phyloP scores from a whole-genome alignment of 2,329 filamentous ascomycete species.

The Cercospora sp. region DNA sequence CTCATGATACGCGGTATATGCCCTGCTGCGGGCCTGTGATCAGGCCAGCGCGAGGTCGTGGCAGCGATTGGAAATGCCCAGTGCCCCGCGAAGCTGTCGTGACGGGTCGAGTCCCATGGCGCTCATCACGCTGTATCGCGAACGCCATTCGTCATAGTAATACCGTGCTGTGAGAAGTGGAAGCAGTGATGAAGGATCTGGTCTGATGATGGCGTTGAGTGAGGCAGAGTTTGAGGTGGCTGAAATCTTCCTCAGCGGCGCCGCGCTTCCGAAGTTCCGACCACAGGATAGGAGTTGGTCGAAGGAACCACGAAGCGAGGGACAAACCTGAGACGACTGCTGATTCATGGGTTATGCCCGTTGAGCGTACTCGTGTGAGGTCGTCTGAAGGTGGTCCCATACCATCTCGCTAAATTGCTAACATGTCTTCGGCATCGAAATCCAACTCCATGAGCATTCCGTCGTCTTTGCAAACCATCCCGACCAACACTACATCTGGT shows the following conservation, averaged over 20 bases:
- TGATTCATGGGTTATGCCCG: background rate
- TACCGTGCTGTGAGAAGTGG: background rate
- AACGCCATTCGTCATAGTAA: background rate
- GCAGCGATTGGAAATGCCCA: background rate
- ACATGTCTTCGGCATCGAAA: background rate
- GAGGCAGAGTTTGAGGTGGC: background rate
- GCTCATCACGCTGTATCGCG: background rate
- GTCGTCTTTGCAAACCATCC: background rate
- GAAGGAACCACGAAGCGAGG: background rate
- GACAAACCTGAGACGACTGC: background rate
- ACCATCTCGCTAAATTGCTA: background rate
- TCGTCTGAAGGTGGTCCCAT: background rate
- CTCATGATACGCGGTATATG: background rate
- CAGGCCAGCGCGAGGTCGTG: background rate
- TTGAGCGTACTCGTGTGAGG: background rate
- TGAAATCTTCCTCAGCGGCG: background rate
- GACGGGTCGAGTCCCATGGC: background rate
- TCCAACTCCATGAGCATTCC: background rate
- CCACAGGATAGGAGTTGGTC: background rate
- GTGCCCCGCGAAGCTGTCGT: background rate
- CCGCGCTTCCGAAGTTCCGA: background rate
- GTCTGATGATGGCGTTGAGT: background rate
- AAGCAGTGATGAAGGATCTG: background rate
- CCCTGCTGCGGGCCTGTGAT: background rate
- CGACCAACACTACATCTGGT: background rate